These are phyloP conservation scores for Septoria linicola DNA, from an alignment of 2,329 filamentous ascomycete species.

Conservation along the genomic window DNA sequence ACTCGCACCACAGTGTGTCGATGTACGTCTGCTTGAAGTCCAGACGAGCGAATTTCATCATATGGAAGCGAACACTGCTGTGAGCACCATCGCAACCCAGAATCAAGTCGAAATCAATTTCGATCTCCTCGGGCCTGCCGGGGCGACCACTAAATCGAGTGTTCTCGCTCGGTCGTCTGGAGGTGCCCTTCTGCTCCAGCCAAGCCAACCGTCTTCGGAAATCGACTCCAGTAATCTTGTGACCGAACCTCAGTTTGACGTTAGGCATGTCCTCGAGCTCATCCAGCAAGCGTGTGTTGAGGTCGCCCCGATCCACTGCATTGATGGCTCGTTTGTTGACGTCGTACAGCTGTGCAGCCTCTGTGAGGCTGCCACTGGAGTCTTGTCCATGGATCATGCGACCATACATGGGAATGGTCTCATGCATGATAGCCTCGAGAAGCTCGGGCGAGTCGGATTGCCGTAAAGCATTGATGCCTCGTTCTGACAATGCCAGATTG, in stretches of 20 bases:
- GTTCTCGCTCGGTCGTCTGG: slow-evolving; percentile 24
- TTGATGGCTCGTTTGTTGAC: slow-evolving; percentile 78
- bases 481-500: slow-evolving; percentile 90
- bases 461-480: slow-evolving; percentile 84
- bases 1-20: slow-evolving; percentile 96
- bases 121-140: slow-evolving; percentile 59
- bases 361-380: slow-evolving; percentile 65
- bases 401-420: slow-evolving; percentile 89
- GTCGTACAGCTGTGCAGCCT: slow-evolving; percentile 86
- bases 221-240: slow-evolving; percentile 88
- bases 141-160: slow-evolving; percentile 25
- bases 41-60: slow-evolving; percentile 94
- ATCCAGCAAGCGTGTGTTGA: slow-evolving; percentile 83
- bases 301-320: slow-evolving; percentile 76
- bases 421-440: slow-evolving; percentile 69
- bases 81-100: slow-evolving; percentile 95
- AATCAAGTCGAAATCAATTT: slow-evolving; percentile 85
- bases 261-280: slow-evolving; percentile 81
- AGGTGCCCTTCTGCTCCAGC: slow-evolving; percentile 62
- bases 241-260: slow-evolving; percentile 87
- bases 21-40: slow-evolving; percentile 94
- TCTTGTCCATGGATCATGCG: slow-evolving; percentile 88
- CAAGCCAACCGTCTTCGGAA: slow-evolving; percentile 77
- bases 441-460: slow-evolving; percentile 66
- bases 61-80: slow-evolving; percentile 82